A percentile compares a stretch with the other conserved stretches of the same genome.
Conservation (phyloP, 768 basidiomycete genomes). For the Suillus luteus region DNA sequence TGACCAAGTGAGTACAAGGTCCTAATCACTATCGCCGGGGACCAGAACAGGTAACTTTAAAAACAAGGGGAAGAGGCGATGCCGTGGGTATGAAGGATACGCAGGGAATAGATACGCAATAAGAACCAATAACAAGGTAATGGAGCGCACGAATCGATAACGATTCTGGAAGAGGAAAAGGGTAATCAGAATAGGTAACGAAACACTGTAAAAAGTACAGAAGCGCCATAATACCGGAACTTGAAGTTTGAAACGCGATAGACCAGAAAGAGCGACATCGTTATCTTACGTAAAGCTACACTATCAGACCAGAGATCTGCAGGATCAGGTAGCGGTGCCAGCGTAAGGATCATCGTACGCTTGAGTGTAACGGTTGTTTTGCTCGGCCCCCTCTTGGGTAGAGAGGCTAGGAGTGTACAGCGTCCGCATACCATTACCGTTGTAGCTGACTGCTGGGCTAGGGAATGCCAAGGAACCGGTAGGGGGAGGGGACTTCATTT, state of each 20-base stretch:
- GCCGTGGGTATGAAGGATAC: slow-evolving; percentile 8
- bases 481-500: slow-evolving; percentile 35
- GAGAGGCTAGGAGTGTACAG: slow-evolving; percentile 27
- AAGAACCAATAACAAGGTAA: neutral
- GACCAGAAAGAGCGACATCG: neutral
- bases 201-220: slow-evolving; percentile 12
- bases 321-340: slow-evolving; percentile 17
- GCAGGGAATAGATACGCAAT: slow-evolving; percentile 13
- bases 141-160: slow-evolving; percentile 1
- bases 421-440: slow-evolving; percentile 30
- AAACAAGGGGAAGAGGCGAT: slow-evolving; percentile 4
- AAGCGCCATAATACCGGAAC: slow-evolving; percentile 1
- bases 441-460: slow-evolving; percentile 25
- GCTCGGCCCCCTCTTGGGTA: slow-evolving; percentile 23
- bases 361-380: slow-evolving; percentile 26
- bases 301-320: neutral
- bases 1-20: slow-evolving; percentile 12
- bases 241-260: neutral
- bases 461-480: slow-evolving; percentile 35
- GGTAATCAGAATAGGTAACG: neutral
- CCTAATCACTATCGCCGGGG: neutral
- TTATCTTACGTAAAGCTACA: slow-evolving; percentile 8
- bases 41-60: neutral
- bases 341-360: slow-evolving; percentile 29
- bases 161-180: slow-evolving; percentile 2